These are phyloP conservation scores for Fraxinus ornus DNA, from an alignment of 305 asterid species.

Conservation along the genomic window DNA sequence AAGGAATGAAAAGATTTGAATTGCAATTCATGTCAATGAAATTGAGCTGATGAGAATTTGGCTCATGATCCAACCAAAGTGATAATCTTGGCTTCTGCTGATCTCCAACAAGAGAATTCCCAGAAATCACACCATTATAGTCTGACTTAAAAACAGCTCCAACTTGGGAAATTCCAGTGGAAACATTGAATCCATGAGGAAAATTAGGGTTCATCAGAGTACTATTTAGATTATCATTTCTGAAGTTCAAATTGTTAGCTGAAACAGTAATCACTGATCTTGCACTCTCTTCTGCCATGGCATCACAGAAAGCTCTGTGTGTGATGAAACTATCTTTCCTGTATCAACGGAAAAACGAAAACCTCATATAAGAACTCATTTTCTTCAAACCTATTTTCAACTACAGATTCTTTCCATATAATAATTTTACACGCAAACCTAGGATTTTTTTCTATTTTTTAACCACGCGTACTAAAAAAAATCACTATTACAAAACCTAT, in stretches of 20 bases:
- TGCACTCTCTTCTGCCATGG: constrained; percentile 48
- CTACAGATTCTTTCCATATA: no score
- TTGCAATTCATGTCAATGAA: constrained; percentile 25
- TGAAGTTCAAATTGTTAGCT: constrained; percentile 30
- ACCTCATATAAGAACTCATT: neutral
- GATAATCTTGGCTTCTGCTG: constrained; percentile 42
- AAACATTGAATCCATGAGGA: constrained; percentile 10
- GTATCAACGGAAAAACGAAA: neutral
- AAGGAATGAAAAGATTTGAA: constrained; percentile 41
- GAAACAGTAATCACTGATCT: constrained; percentile 26
- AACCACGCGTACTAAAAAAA: no score
- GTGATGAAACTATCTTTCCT: constrained; percentile 59
- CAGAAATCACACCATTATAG: constrained; percentile 26
- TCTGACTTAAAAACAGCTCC: constrained; percentile 25
- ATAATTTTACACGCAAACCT: no score
- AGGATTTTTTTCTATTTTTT: no score
- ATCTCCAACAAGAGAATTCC: constrained; percentile 17
- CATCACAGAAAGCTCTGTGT: constrained; percentile 59
- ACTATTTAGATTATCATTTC: constrained; percentile 23
- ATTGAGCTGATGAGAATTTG: constrained; percentile 22
- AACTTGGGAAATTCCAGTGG: constrained; percentile 18
- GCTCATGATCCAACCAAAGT: constrained; percentile 45
- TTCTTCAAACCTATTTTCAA: no score
- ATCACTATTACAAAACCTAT: no score
- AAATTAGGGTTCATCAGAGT: constrained; percentile 24